Percentiles rank a stretch among this genome's conserved stretches.
These are phyloP conservation scores for Dactylellina sp. DNA, from an alignment of 2,329 filamentous ascomycete genomes.

Conservation along the genomic window DNA sequence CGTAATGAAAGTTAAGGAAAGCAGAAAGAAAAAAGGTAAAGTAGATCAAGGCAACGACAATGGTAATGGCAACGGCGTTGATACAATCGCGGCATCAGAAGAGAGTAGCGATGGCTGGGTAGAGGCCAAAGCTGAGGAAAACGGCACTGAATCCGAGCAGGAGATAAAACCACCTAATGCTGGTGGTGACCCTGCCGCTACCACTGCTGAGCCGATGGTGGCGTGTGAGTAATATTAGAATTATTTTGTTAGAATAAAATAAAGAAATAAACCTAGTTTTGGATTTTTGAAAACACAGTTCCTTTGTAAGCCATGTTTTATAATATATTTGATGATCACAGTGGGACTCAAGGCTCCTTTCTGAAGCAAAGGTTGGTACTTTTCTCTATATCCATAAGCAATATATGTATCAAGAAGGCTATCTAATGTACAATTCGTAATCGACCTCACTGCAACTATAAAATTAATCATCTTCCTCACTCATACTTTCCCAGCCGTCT, in stretches of 20 bases:
- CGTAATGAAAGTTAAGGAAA: constrained; percentile 46
- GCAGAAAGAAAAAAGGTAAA: constrained; percentile 30
- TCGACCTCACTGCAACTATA: background rate
- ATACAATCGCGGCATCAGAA: background rate
- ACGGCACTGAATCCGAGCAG: background rate
- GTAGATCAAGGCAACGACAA: constrained; percentile 2
- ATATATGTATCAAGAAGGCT: constrained; percentile 2
- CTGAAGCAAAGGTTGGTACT: constrained; percentile 1
- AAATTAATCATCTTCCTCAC: constrained; percentile 65
- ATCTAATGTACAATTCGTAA: constrained; percentile 33
- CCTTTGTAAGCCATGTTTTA: background rate
- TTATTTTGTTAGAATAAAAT: constrained; percentile 36
- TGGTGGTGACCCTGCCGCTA: background rate
- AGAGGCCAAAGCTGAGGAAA: background rate
- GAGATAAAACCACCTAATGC: background rate
- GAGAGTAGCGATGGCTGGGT: constrained; percentile 61
- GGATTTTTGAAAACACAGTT: background rate
- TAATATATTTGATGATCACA: too few species aligned
- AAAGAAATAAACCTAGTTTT: constrained; percentile 32
- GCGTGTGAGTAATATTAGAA: constrained; percentile 29
- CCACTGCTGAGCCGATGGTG: constrained; percentile 5
- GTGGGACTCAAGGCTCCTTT: too few species aligned
- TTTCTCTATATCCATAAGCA: constrained; percentile 40
- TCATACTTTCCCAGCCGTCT: constrained; percentile 70
- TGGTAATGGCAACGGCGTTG: constrained; percentile 6